Evolutionary conservation across 371 early-diverging fungal species (phyloP), one percentile per base, ranked within the genome.

Genomic region (Syncephalastrum sp.): DNA sequence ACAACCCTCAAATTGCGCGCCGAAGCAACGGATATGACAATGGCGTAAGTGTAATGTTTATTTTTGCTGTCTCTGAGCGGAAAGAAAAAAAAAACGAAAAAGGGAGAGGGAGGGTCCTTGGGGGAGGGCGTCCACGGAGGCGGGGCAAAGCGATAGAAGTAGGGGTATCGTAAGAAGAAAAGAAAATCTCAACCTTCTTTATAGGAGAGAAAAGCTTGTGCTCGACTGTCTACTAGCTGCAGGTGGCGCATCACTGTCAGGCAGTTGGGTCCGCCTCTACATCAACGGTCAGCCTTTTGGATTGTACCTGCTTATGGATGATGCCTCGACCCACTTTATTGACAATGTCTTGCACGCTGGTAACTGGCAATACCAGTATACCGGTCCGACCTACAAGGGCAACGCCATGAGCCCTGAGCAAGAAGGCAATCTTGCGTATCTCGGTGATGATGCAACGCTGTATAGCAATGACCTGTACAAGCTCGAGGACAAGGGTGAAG

Each of bases 231-330:
- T 79, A 54, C 73, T 71, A 48, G 73, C 80, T 23, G 59, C 77
- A 21, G 80, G 80, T 48, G 77, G 68, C 49, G 73, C 73, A 25
- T 69, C 75, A 6, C 71, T 75, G 38, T 75, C 72, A 41, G 72
- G 67, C 16, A 67, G 70, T 19, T 79, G 73, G 63, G 72, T 68
- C 43, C 77, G 80, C 53, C 65, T 79, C 7, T 79, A 57, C 42
- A 64, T 79, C 59, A 79, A 79, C 60, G 64, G 63, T 42, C 61
- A 66, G 41, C 56, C 69, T 21, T 77, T 69, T 44, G 80, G 80
- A 45, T 55, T 79, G 23, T 79, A 62, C 53, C 47, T 79, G 52
- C 67, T 79, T 71, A 77, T 73, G 47, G 80, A 79, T 45, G 77
- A 77, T 43, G 70, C 71, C 50, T 69, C 72, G 13, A 74, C 67